Evolutionary conservation across 2,329 filamentous ascomycete species (phyloP), one percentile per base, ranked within the genome.

Genomic region (Pseudogymnoascus destructans): DNA sequence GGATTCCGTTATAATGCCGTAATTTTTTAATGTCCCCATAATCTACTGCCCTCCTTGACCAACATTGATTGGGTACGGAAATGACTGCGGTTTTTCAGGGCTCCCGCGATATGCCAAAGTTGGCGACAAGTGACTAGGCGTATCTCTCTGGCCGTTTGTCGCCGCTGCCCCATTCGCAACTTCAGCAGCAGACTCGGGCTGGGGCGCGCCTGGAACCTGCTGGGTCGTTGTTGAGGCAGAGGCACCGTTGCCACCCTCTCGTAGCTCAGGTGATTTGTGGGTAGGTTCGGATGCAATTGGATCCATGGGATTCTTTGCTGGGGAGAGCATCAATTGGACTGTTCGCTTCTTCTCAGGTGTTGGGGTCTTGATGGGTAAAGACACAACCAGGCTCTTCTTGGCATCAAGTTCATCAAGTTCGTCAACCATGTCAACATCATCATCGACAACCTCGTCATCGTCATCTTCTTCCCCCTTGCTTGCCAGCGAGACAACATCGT

Each of bases 341-440:
- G 59, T 60, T 2, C 63, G 63, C 56, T 66, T 68, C 33, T 60
- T 61, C 27, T 70, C 68, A 17, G 68, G 68, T 5, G 65, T 68
- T 38, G 67, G 67, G 7, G 66, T 67, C 38, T 67, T 68, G 35
- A 84, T 71, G 5, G 78, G 77, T 11, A 95, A 76, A 69, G 87
- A 91, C 59, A 95, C 85, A 56, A 95, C 78, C 38, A 92, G 77
- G 64, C 82, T 88, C 64, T 77, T 76, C 9, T 67, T 62, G 17
- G 73, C 71, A 35, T 76, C 75, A 1, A 38, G 30, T 21, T 82
- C 78, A 11, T 73, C 73, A 35, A 73, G 73, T 36, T 78, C 78
- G 10, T 78, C 77, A 58, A 81, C 80, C 42, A 77, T 65, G 54
- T 79, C 76, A 19, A 79, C 69, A n/a, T 36, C 54, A 25, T 56